Base-by-base conservation (phyloP, 2,329 filamentous ascomycete species). In the Xylaria sp. region DNA sequence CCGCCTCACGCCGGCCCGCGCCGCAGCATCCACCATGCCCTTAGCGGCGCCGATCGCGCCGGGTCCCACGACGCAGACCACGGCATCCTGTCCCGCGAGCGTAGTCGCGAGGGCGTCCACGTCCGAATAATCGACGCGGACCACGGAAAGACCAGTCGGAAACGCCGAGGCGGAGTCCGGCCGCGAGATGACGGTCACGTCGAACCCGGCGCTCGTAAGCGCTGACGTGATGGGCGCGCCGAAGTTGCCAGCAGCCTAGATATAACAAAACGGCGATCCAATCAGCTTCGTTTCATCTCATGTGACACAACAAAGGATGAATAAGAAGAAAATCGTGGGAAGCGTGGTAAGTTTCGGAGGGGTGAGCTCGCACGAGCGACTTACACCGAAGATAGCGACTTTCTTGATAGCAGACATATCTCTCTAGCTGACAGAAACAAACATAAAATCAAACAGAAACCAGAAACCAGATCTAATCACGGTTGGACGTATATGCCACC, bases 11-110 rank as follows among this genome's bases (percentile, higher is more conserved):
- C 78, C 77, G 7, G 75, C 77, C 10, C 70, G 71, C 53, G 68
- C 74, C n/a, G 77, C 77, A 0, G 77, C 77, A 17, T 78, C 75
- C 23, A 77, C 69, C 57, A 80, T 73, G 13, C 69, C 51, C n/a
- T 65, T 66, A 28, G 75, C 69, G 4, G 58, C 38, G 2, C 61
- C 58, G 4, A 76, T 58, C 2, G 69, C 77, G 1, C 58, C 71
- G 3, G 75, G 75, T 1, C 76, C 72, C 3, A 77, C 60, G 33
- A 70, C 74, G 46, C 68, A 75, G 17, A 79, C 71, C 1, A 72
- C 77, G 13, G 75, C 74, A 54, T 79, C 78, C 49, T 78, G 74
- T 23, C 75, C 77, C 1, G 17, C 13, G 1, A 80, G 63, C 3
- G 72, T 72, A 4, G 60, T 11, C 6, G 68, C 72, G 15, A 79